Percentiles rank a stretch among this genome's conserved stretches.
phyloP scores from a whole-genome alignment of 140 eudicot species.

The Stevia rebaudiana region DNA sequence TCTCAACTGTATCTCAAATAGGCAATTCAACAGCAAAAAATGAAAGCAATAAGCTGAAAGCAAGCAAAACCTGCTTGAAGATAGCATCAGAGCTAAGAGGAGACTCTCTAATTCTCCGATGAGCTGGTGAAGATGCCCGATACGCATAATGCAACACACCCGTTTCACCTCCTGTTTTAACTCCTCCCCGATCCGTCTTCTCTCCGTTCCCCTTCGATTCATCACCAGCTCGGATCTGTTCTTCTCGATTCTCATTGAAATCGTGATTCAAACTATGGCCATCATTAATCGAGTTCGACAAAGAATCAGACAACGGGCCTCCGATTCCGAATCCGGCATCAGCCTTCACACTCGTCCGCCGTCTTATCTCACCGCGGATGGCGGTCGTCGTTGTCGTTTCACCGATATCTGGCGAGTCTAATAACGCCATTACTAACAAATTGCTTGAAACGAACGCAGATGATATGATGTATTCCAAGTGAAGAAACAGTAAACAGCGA shows the following conservation, averaged over 20 bases:
- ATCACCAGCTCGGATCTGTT: conserved; percentile 23
- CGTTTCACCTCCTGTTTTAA: conserved; percentile 1
- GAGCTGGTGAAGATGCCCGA: conserved; percentile 82
- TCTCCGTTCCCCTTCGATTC: background rate
- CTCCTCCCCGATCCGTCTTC: conserved; percentile 1
- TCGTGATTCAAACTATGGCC: conserved; percentile 15
- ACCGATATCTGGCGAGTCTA: conserved; percentile 31
- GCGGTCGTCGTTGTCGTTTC: conserved; percentile 9
- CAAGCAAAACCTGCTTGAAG: conserved; percentile 65
- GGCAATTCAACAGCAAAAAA: background rate
- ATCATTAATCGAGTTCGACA: conserved; percentile 18
- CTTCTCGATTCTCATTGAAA: background rate
- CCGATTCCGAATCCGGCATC: conserved; percentile 19
- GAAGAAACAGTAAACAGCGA: background rate
- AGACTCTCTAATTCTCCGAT: conserved; percentile 62
- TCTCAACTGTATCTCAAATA: background rate
- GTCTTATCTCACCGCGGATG: conserved; percentile 25
- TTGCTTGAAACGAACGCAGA: conserved; percentile 9
- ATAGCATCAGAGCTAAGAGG: conserved; percentile 95
- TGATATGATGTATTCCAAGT: background rate
- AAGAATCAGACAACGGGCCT: conserved; percentile 22
- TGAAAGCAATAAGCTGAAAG: background rate
- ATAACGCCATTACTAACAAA: conserved; percentile 22
- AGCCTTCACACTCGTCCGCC: conserved; percentile 23
- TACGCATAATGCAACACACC: conserved; percentile 31